Evolutionary conservation across 371 early-diverging fungal genomes (phyloP).

Genomic region (Mortierella sp.): DNA sequence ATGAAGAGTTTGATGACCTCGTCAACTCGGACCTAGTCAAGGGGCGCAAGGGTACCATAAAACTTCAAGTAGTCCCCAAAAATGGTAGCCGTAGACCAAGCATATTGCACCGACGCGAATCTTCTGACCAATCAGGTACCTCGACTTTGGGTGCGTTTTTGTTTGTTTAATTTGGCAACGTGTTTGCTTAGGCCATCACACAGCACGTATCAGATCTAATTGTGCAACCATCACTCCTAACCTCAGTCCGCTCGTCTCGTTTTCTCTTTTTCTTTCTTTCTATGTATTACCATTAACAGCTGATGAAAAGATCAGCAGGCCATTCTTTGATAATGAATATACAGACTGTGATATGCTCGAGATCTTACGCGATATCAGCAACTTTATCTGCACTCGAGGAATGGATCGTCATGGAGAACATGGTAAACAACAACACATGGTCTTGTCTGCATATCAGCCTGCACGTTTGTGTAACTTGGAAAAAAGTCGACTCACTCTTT

Average conservation of each 20-base stretch:
- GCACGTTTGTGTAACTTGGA: no score
- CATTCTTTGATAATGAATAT: constrained; percentile 43
- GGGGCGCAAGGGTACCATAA: constrained; percentile 37
- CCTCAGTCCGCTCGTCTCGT: neutral
- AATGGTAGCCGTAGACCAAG: constrained; percentile 23
- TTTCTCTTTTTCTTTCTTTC: neutral
- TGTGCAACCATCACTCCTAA: neutral
- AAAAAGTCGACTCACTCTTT: no score
- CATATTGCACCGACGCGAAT: constrained; percentile 42
- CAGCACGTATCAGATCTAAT: neutral
- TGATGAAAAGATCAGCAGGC: constrained; percentile 9
- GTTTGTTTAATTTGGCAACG: no score
- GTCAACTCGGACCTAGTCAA: constrained; percentile 50
- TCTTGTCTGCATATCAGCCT: no score
- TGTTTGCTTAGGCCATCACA: no score
- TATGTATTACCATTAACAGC: neutral
- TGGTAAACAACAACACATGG: constrained; percentile 3
- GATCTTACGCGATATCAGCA: constrained; percentile 62
- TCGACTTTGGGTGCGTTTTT: constrained; percentile 36
- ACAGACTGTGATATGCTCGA: constrained; percentile 57
- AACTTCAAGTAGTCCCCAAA: constrained; percentile 40
- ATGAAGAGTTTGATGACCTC: constrained; percentile 47
- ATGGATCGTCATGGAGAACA: constrained; percentile 37
- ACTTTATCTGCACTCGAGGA: constrained; percentile 58
- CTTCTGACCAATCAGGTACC: constrained; percentile 51